These are phyloP conservation scores for Trichoderma sp. DNA, from an alignment of 2,329 filamentous ascomycete species.

Conservation along the genomic window DNA sequence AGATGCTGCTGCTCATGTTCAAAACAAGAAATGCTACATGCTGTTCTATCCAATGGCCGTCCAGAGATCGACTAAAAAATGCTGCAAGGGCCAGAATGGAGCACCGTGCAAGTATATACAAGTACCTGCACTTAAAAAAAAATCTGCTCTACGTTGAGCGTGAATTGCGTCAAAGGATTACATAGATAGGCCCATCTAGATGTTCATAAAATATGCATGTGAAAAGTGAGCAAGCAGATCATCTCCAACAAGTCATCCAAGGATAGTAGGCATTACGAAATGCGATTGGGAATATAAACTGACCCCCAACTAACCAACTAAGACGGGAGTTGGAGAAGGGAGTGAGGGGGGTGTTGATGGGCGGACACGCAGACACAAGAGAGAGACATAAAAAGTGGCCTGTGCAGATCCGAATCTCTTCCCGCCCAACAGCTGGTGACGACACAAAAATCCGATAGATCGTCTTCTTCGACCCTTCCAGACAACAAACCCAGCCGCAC, in stretches of 20 bases:
- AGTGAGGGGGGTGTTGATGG: neutral
- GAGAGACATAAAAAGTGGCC: constrained; percentile 13
- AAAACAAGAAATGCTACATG: neutral
- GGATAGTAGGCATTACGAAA: neutral
- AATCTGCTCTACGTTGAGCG: neutral
- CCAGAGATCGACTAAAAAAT: neutral
- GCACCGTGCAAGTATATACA: neutral
- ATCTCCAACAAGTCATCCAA: neutral
- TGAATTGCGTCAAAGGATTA: neutral
- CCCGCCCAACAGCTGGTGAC: neutral
- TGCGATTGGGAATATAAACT: neutral
- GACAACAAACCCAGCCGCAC: neutral
- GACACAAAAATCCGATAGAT: constrained; percentile 11
- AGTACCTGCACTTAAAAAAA: neutral
- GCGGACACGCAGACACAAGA: neutral
- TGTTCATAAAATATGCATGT: constrained; percentile 9
- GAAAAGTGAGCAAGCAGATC: constrained; percentile 10
- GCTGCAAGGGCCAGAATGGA: constrained; percentile 6
- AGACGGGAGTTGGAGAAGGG: neutral
- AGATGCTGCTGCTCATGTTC: neutral
- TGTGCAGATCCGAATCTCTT: constrained; percentile 25
- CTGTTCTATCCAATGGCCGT: neutral
- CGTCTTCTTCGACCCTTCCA: neutral
- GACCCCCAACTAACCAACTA: neutral
- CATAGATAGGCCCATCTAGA: neutral